phyloP scores from a whole-genome alignment of 2,329 filamentous ascomycete species.

The Cladorrhinum sp. region DNA sequence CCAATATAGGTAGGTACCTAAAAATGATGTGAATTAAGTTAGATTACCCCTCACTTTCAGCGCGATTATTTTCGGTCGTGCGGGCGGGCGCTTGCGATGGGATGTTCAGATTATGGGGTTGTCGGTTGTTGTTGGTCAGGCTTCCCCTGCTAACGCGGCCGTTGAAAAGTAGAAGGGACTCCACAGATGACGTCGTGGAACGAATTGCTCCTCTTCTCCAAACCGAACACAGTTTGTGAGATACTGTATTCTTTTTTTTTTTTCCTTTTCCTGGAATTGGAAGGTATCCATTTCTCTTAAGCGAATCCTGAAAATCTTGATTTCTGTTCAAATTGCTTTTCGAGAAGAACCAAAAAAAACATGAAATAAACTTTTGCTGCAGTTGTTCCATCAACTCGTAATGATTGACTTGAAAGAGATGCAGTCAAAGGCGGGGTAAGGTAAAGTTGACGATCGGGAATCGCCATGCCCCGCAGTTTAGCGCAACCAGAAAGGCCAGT shows the following conservation, averaged over 20 bases:
- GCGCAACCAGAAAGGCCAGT: too few species aligned
- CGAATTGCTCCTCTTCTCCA: background rate
- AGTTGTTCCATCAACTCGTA: too few species aligned
- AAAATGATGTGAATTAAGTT: background rate
- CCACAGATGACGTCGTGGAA: background rate
- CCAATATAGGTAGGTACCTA: background rate
- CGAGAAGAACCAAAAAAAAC: background rate
- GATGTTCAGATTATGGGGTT: background rate
- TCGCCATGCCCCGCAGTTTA: background rate
- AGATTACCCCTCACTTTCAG: background rate
- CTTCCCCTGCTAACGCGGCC: background rate
- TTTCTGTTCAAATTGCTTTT: background rate
- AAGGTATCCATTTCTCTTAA: background rate
- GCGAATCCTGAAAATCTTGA: background rate
- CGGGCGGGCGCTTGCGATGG: background rate
- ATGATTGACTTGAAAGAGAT: too few species aligned
- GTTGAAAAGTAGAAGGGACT: background rate
- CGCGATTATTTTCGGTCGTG: background rate
- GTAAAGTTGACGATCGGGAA: background rate
- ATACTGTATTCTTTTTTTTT: too few species aligned
- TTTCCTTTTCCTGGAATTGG: background rate
- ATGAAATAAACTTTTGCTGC: background rate
- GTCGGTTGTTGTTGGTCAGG: background rate
- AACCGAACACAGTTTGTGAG: background rate
- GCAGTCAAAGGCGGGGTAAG: background rate